Conservation (phyloP, 192 early-diverging fungal species). For the Chytriomyces confervae region DNA sequence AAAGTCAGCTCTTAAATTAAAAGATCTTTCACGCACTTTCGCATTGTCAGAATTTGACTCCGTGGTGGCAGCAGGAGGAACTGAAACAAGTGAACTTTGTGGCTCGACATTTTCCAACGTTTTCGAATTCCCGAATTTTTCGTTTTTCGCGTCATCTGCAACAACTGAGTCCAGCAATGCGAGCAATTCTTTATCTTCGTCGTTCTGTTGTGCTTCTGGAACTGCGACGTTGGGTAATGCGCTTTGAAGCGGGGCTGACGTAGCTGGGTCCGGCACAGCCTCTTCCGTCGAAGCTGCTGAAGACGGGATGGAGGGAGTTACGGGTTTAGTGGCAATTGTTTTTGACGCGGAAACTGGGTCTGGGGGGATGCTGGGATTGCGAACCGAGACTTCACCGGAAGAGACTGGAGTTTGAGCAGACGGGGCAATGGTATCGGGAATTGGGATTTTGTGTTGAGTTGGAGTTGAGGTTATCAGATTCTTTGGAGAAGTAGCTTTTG, state of each 20-base stretch:
- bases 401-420: neutral
- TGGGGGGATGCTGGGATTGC: neutral
- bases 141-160: neutral
- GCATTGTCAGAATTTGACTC: neutral
- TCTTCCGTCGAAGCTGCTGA: neutral
- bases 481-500: neutral
- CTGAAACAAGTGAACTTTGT: neutral
- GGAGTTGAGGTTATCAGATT: neutral
- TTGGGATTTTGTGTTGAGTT: neutral
- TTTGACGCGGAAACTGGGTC: neutral
- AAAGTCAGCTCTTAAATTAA: too few relatives aligned
- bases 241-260: neutral
- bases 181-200: too few relatives aligned
- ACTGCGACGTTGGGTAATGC: neutral
- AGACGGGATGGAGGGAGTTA: neutral
- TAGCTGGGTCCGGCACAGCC: neutral
- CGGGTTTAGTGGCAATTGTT: neutral
- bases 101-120: neutral
- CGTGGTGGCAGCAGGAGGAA: neutral
- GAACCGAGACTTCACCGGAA: neutral
- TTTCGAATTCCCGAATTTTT: neutral
- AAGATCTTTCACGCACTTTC: neutral
- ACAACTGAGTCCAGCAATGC: neutral
- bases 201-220: neutral
- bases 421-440: neutral